These are phyloP conservation scores for Plasmodium fragile DNA, from an alignment of 169 alveolate genomes.

Conservation along the genomic window DNA sequence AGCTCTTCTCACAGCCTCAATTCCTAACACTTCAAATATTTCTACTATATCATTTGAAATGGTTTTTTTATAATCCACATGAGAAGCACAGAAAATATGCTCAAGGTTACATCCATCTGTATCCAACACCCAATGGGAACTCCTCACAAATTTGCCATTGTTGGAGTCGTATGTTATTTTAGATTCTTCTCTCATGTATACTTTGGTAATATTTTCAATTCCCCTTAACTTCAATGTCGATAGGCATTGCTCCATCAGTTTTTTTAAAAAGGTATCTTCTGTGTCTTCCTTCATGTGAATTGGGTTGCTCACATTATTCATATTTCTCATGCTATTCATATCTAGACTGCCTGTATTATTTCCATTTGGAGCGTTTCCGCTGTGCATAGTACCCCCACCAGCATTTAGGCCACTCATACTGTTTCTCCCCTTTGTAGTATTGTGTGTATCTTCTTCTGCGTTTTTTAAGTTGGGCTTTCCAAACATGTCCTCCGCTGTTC, in stretches of 20 bases:
- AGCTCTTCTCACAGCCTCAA: slow-evolving; percentile 99
- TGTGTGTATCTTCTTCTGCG: slow-evolving; percentile 1
- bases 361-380: not conserved
- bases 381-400: not conserved
- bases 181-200: slow-evolving; percentile 96
- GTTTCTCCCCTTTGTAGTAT: not conserved
- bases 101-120: slow-evolving; percentile 99
- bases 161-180: slow-evolving; percentile 90
- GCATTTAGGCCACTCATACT: not conserved
- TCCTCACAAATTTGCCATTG: slow-evolving; percentile 91
- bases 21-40: slow-evolving; percentile 96
- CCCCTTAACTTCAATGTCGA: slow-evolving; percentile 89
- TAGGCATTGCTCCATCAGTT: slow-evolving; percentile 90
- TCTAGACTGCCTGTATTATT: not conserved
- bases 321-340: not conserved
- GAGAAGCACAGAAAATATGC: slow-evolving; percentile 91
- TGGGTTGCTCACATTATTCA: slow-evolving; percentile 16
- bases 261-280: slow-evolving; percentile 91
- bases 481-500: not conserved
- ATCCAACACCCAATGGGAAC: slow-evolving; percentile 97
- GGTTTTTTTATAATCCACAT: slow-evolving; percentile 95
- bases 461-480: not conserved
- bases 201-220: slow-evolving; percentile 93
- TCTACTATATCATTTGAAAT: slow-evolving; percentile 98
- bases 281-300: slow-evolving; percentile 82